phyloP scores from a whole-genome alignment of 805 yeast species.

The Kodamaea neixiangensis region DNA sequence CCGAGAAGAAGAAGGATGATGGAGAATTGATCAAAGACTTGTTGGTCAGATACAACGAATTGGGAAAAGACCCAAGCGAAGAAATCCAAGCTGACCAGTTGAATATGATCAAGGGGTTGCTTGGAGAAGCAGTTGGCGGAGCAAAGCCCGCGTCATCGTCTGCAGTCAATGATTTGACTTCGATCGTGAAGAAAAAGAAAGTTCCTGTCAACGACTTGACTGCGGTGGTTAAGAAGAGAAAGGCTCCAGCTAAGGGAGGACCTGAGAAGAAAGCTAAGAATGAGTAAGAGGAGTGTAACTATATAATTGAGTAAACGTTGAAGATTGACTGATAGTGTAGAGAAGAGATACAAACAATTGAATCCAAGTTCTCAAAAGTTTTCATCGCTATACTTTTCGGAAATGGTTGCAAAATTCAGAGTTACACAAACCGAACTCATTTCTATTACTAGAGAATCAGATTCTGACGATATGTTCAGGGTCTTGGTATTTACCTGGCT shows the following conservation, averaged over 20 bases:
- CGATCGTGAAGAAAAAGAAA: conserved; percentile 56
- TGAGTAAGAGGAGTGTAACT: not conserved
- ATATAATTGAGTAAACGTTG: not conserved
- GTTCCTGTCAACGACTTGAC: conserved; percentile 14
- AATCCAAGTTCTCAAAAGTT: too few relatives aligned
- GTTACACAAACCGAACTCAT: not conserved
- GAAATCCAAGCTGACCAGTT: conserved; percentile 52
- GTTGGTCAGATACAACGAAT: conserved; percentile 55
- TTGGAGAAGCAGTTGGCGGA: conserved; percentile 46
- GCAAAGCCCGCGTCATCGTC: conserved; percentile 11
- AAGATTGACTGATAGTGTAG: too few relatives aligned
- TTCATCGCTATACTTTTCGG: not conserved
- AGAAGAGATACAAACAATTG: too few relatives aligned
- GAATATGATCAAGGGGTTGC: conserved; percentile 55
- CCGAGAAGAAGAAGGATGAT: conserved; percentile 42
- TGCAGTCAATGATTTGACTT: conserved; percentile 60
- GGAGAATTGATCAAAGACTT: conserved; percentile 57
- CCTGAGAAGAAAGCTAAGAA: conserved; percentile 8
- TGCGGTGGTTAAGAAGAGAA: conserved; percentile 54
- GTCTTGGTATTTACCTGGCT: too few relatives aligned
- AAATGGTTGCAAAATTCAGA: not conserved
- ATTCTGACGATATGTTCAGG: too few relatives aligned
- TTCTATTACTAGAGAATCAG: too few relatives aligned
- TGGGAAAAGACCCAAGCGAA: conserved; percentile 52
- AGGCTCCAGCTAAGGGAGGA: conserved; percentile 11